Base-by-base conservation (phyloP, 306 rosid genomes). In the Cyamopsis tetragonoloba region DNA sequence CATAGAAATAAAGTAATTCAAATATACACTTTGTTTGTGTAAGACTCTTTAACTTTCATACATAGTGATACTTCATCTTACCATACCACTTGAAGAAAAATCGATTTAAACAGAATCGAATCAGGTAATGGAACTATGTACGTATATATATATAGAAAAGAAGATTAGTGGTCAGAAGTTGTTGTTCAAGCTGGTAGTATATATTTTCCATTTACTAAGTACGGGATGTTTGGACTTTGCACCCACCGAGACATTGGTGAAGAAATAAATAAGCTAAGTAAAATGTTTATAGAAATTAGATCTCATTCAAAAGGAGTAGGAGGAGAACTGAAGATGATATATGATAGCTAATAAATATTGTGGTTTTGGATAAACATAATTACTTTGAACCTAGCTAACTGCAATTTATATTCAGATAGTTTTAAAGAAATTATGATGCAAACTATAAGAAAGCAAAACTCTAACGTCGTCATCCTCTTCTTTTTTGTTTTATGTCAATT, bases 221-320 rank as follows among this genome's bases (percentile, higher is more conserved):
- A n/a, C 32, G 24, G 20, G 47, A 23, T 34, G 48, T 50, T 66
- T 66, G 35, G 28, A 48, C 35, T 50, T 66, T 66, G 35, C 43
- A 48, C 35, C 35, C 7, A 34, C 35, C 11, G 31, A 34, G 51
- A 3, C 41, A 10, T 50, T 67, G 24, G 2, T 12, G 46, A 51
- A 37, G 5, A 9, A n/a, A n/a, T n/a, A n/a, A n/a, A n/a, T n/a
- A n/a, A n/a, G n/a, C n/a, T n/a, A n/a, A n/a, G n/a, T n/a, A n/a
- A 38, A 51, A 51, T 51, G 51, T 37, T 8, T 15, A 41, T 30
- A 9, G 19, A 17, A 15, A 15, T 53, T 68, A 68, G 50, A 24
- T 53, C 14, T 14, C 18, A 7, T 39, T 51, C n/a, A 24, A 9
- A 39, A 9, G 4, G 31, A 19, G 26, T 49, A 13, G 26, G 7